A percentile compares a stretch with the other conserved stretches of the same genome.
Evolutionary conservation across 2,329 filamentous ascomycete genomes (phyloP).

Genomic region (Chrysoporthe austroafricana): DNA sequence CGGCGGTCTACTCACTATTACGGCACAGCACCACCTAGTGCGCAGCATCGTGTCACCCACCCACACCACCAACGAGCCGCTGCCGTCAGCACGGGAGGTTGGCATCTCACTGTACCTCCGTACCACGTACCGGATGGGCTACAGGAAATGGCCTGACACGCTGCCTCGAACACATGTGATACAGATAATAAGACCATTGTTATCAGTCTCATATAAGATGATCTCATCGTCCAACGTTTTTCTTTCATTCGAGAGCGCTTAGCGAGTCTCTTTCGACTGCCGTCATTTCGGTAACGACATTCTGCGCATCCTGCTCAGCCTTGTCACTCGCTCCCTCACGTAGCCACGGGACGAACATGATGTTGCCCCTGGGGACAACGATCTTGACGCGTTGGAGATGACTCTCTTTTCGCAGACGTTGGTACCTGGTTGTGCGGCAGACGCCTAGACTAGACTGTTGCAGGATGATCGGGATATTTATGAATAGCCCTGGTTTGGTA

Average conservation of each 20-base stretch:
- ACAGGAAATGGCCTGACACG: conserved; percentile 1
- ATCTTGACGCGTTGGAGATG: too few relatives aligned
- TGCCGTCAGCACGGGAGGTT: not conserved
- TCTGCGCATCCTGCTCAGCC: not conserved
- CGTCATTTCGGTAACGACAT: too few relatives aligned
- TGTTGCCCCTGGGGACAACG: too few relatives aligned
- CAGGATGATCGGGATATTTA: too few relatives aligned
- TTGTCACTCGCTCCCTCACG: not conserved
- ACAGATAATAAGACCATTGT: not conserved
- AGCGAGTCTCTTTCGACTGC: too few relatives aligned
- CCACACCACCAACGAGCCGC: not conserved
- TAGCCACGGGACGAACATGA: too few relatives aligned
- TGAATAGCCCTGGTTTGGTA: too few relatives aligned
- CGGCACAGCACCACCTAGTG: not conserved
- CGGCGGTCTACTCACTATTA: not conserved
- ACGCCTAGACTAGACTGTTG: too few relatives aligned
- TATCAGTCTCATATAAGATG: not conserved
- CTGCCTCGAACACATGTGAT: conserved; percentile 10
- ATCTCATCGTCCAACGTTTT: not conserved
- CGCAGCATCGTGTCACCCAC: not conserved
- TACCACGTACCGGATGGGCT: not conserved
- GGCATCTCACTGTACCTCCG: too few relatives aligned
- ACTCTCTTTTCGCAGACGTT: not conserved
- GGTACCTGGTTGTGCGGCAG: not conserved
- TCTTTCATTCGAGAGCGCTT: too few relatives aligned